A percentile compares a stretch with the other conserved stretches of the same genome.
Evolutionary conservation across 495 filamentous ascomycete species (phyloP).

Genomic region (Xylaria cubensis): DNA sequence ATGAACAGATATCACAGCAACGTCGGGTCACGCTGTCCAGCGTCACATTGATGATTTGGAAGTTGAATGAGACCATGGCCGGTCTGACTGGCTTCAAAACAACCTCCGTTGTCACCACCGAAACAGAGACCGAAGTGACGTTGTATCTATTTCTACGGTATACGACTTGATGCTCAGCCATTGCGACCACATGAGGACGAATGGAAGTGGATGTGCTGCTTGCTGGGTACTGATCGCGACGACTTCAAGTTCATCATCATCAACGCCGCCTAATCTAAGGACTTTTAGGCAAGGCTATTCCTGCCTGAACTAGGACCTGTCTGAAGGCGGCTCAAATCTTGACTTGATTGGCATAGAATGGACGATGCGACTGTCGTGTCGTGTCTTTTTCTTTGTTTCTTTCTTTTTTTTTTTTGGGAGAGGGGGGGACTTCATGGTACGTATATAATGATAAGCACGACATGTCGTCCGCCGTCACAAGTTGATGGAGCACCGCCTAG

Average conservation of each 20-base stretch:
- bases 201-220: not conserved
- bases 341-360: not conserved
- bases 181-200: not conserved
- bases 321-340: not conserved
- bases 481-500: slow-evolving; percentile 14
- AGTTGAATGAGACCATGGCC: slow-evolving; percentile 23
- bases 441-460: slow-evolving; percentile 10
- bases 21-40: slow-evolving; percentile 22
- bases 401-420: not conserved
- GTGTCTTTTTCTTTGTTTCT: not conserved
- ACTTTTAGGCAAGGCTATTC: not conserved
- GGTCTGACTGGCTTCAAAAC: not conserved
- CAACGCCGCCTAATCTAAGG: not conserved
- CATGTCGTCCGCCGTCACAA: slow-evolving; percentile 17
- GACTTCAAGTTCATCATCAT: not conserved
- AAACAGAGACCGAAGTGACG: slow-evolving; percentile 10
- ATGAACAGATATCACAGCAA: slow-evolving; percentile 9
- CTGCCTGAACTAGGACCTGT: not conserved
- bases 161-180: not conserved
- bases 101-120: not conserved
- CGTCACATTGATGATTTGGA: slow-evolving; percentile 25
- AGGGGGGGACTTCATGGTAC: not conserved
- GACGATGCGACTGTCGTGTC: not conserved
- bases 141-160: not conserved
- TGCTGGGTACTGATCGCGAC: not conserved